Conservation (phyloP, 305 asterid species). For the Rubia balearica region DNA sequence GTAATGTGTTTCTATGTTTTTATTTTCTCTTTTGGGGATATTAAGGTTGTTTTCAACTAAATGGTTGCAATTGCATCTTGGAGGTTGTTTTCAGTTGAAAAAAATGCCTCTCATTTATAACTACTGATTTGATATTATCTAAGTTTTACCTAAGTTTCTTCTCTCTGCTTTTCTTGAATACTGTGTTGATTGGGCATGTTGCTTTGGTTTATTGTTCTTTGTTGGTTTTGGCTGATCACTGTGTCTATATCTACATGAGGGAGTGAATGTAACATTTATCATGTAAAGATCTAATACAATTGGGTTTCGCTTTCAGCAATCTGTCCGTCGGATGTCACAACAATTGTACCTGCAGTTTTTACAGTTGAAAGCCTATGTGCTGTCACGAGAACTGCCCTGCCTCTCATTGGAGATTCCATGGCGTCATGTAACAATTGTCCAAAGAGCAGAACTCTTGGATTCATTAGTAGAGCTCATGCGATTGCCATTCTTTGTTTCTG, state of each 20-base stretch:
- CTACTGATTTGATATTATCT: too few relatives aligned
- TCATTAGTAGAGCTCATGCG: constrained; percentile 76
- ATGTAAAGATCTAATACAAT: constrained; percentile 24
- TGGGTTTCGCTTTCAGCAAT: constrained; percentile 74
- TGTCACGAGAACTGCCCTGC: constrained; percentile 73
- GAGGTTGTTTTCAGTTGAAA: too few relatives aligned
- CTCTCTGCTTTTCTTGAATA: not conserved
- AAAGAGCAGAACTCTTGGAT: constrained; percentile 57
- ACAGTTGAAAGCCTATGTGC: constrained; percentile 89
- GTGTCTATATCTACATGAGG: not conserved
- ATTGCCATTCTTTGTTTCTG: constrained; percentile 86
- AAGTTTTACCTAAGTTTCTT: too few relatives aligned
- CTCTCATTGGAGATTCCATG: constrained; percentile 83
- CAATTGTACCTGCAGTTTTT: constrained; percentile 73
- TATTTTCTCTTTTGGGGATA: not conserved
- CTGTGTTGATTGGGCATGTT: not conserved
- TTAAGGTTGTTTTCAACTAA: not conserved
- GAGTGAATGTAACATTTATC: not conserved
- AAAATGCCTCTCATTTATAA: too few relatives aligned
- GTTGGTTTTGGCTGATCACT: not conserved
- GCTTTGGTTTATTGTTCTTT: not conserved
- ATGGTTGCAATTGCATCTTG: not conserved
- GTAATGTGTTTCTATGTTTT: not conserved
- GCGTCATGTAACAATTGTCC: constrained; percentile 43
- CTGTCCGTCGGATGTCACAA: constrained; percentile 75